phyloP scores from a whole-genome alignment of 2,329 filamentous ascomycete species.

The Onygenales sp. region DNA sequence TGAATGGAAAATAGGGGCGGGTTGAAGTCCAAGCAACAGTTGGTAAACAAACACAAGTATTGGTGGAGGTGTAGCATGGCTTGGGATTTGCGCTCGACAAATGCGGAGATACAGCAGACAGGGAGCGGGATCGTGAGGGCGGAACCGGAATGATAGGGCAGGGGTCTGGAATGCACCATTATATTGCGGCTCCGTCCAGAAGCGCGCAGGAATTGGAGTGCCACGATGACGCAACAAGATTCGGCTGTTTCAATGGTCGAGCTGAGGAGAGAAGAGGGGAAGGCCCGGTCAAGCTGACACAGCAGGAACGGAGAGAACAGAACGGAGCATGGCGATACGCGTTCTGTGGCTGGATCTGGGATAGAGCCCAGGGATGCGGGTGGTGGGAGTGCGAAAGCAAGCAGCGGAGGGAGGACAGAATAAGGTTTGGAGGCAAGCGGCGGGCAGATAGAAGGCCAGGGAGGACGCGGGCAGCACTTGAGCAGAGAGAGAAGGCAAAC shows the following conservation, averaged over 20 bases:
- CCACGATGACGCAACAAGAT: background rate
- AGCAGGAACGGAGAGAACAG: background rate
- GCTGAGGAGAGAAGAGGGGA: background rate
- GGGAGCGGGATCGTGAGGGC: background rate
- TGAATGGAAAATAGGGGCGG: too few relatives aligned
- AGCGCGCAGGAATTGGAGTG: background rate
- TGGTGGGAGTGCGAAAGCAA: too few relatives aligned
- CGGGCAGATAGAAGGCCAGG: background rate
- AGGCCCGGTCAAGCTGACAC: background rate
- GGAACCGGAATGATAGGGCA: background rate
- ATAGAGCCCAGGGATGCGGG: too few relatives aligned
- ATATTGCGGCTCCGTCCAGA: background rate
- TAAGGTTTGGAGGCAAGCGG: background rate
- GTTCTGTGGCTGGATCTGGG: background rate
- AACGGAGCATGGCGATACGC: background rate
- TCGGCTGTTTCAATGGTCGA: background rate
- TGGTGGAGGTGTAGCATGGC: too few relatives aligned
- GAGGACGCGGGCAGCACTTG: background rate
- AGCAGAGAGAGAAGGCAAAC: background rate
- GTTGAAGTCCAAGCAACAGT: too few relatives aligned
- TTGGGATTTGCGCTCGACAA: too few relatives aligned
- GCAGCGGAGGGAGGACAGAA: too few relatives aligned
- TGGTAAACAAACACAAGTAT: too few relatives aligned
- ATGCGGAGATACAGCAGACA: background rate
- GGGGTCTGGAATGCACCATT: background rate